phyloP scores from a whole-genome alignment of 140 eudicot genomes.

The Bidens hawaiensis region DNA sequence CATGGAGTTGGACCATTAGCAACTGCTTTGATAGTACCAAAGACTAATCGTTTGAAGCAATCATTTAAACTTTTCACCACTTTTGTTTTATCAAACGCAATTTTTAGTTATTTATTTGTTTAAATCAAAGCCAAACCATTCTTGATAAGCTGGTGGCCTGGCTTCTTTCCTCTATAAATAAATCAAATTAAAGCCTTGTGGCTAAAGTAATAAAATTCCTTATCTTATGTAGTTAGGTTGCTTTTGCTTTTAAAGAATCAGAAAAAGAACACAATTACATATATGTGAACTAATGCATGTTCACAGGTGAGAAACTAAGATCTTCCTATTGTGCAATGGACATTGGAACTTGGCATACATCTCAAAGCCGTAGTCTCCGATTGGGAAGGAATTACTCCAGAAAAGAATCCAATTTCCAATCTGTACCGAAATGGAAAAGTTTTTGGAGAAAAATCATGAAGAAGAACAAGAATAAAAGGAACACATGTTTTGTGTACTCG shows the following conservation, averaged over 20 bases:
- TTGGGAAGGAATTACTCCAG: constrained; percentile 28
- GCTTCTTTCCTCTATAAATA: constrained; percentile 22
- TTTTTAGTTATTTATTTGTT: no score
- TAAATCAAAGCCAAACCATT: constrained; percentile 19
- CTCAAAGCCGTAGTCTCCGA: constrained; percentile 42
- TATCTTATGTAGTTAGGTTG: constrained; percentile 13
- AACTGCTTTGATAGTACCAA: no score
- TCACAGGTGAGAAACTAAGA: constrained; percentile 14
- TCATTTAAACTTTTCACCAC: no score
- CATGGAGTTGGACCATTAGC: neutral
- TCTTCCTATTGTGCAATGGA: constrained; percentile 30
- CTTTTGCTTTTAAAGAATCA: constrained; percentile 19
- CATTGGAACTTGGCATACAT: constrained; percentile 34
- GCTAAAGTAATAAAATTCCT: constrained; percentile 23
- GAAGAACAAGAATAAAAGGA: constrained; percentile 22
- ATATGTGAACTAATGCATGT: constrained; percentile 13
- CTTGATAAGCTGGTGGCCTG: constrained; percentile 9
- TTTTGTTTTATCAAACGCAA: no score
- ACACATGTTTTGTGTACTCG: constrained; percentile 17
- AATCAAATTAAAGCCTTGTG: constrained; percentile 21
- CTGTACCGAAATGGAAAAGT: constrained; percentile 36
- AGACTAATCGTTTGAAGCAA: no score
- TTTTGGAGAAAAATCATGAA: constrained; percentile 49
- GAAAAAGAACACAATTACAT: neutral
- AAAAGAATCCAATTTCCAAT: neutral